Percentiles rank a stretch among this genome's conserved stretches.
These are phyloP conservation scores for Populus deltoides DNA, from an alignment of 345 rosid genomes.

Conservation along the genomic window DNA sequence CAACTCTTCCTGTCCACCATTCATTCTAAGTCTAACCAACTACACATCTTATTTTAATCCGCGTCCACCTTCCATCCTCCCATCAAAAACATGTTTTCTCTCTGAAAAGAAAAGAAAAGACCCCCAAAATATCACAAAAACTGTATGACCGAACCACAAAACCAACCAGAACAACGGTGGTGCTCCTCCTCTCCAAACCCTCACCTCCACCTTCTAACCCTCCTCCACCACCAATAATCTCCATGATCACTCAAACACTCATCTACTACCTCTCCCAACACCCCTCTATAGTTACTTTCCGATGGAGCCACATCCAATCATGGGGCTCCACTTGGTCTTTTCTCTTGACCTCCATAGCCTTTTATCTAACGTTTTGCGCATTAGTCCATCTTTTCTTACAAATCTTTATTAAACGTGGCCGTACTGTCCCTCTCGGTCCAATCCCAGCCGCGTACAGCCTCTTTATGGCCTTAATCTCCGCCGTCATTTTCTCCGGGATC, in stretches of 20 bases:
- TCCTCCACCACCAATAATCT: neutral
- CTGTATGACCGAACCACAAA: neutral
- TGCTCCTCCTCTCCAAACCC: slow-evolving; percentile 3
- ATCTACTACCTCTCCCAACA: slow-evolving; percentile 73
- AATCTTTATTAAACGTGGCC: slow-evolving; percentile 40
- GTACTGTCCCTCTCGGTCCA: slow-evolving; percentile 60
- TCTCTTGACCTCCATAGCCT: slow-evolving; percentile 53
- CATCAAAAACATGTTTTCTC: too few relatives aligned
- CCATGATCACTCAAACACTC: slow-evolving; percentile 18
- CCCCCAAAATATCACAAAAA: neutral
- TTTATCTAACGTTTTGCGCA: slow-evolving; percentile 53
- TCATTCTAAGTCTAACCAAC: neutral
- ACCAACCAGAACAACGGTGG: slow-evolving; percentile 5
- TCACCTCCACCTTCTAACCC: neutral
- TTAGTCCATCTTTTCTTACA: slow-evolving; percentile 49
- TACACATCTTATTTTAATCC: neutral
- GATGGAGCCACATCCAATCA: slow-evolving; percentile 81
- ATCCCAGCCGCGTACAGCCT: slow-evolving; percentile 73
- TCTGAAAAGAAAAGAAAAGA: neutral
- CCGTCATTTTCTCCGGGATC: slow-evolving; percentile 67
- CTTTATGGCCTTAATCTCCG: slow-evolving; percentile 58
- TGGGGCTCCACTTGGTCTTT: slow-evolving; percentile 95
- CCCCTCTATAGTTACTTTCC: slow-evolving; percentile 69
- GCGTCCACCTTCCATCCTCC: neutral
- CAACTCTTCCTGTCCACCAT: neutral